phyloP scores from a whole-genome alignment of 257 asterid species.

The Marsdenia floribunda region DNA sequence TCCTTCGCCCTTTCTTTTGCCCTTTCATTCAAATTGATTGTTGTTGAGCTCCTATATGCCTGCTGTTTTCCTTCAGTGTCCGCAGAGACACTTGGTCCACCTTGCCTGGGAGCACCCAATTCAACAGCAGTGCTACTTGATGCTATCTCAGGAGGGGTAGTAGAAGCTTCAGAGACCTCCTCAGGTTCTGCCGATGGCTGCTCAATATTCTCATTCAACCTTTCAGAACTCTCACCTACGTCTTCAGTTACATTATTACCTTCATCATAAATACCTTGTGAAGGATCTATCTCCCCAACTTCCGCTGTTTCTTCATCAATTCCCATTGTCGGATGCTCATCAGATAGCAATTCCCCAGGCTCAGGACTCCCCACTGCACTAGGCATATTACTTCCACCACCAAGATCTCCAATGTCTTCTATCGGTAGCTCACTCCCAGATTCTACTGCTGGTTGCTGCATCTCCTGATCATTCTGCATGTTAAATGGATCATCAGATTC shows the following conservation, averaged over 20 bases:
- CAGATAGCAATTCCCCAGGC: slow-evolving; percentile 35
- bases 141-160: slow-evolving; percentile 28
- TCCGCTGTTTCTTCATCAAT: slow-evolving; percentile 43
- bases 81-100: slow-evolving; percentile 26
- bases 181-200: slow-evolving; percentile 36
- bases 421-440: slow-evolving; percentile 46
- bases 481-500: slow-evolving; percentile 46
- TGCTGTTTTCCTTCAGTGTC: slow-evolving; percentile 25
- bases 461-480: slow-evolving; percentile 56
- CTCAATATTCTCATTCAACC: slow-evolving; percentile 35
- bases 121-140: slow-evolving; percentile 35
- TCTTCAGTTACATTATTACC: slow-evolving; percentile 27
- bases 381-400: slow-evolving; percentile 38
- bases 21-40: slow-evolving; percentile 61
- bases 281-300: slow-evolving; percentile 50
- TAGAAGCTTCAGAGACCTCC: slow-evolving; percentile 19
- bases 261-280: slow-evolving; percentile 40
- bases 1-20: slow-evolving; percentile 50
- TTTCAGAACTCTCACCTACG: slow-evolving; percentile 31
- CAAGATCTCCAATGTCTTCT: slow-evolving; percentile 44
- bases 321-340: slow-evolving; percentile 19
- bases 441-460: slow-evolving; percentile 49
- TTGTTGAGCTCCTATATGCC: slow-evolving; percentile 39
- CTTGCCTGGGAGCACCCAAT: slow-evolving; percentile 41
- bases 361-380: slow-evolving; percentile 35